Conservation (phyloP, 2,329 filamentous ascomycete genomes). For the Fusarium chaquense region DNA sequence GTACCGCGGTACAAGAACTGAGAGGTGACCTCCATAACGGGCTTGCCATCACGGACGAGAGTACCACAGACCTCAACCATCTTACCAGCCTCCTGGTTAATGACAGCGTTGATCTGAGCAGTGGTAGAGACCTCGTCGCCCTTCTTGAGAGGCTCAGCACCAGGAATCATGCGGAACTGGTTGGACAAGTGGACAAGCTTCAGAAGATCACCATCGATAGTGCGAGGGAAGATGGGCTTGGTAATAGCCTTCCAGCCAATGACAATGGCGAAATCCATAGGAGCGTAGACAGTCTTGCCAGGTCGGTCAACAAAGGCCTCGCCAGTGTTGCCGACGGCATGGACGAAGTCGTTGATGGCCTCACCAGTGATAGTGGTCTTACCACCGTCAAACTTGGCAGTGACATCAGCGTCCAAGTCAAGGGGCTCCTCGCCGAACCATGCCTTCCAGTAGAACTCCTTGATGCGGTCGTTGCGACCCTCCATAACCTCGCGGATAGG, state of each 20-base stretch:
- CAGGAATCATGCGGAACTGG: slow-evolving; percentile 97
- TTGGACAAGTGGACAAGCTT: slow-evolving; percentile 98
- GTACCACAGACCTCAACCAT: slow-evolving; percentile 99
- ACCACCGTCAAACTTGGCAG: slow-evolving; percentile 90
- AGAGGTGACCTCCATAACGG: slow-evolving; percentile 98
- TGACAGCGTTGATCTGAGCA: slow-evolving; percentile 95
- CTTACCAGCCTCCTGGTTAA: slow-evolving; percentile 98
- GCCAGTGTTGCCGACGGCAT: slow-evolving; percentile 96
- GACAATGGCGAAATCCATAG: slow-evolving; percentile 99
- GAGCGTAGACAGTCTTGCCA: slow-evolving; percentile 92
- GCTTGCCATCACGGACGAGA: slow-evolving; percentile 82
- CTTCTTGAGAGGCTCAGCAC: slow-evolving; percentile 94
- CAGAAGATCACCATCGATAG: slow-evolving; percentile 94
- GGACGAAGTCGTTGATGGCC: slow-evolving; percentile 98
- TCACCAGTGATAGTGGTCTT: slow-evolving; percentile 87
- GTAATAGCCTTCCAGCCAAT: slow-evolving; percentile 99
- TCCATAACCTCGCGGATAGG: slow-evolving; percentile 98
- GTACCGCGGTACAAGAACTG: slow-evolving; percentile 96
- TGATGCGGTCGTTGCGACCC: slow-evolving; percentile 95
- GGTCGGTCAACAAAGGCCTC: slow-evolving; percentile 97
- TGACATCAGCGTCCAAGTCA: slow-evolving; percentile 86
- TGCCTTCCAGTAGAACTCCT: slow-evolving; percentile 98
- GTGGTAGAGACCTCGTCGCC: slow-evolving; percentile 93
- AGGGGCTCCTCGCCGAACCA: slow-evolving; percentile 93
- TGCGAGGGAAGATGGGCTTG: slow-evolving; percentile 97